phyloP scores from a whole-genome alignment of 192 early-diverging fungal genomes.

The Bifiguratus adelaidae region DNA sequence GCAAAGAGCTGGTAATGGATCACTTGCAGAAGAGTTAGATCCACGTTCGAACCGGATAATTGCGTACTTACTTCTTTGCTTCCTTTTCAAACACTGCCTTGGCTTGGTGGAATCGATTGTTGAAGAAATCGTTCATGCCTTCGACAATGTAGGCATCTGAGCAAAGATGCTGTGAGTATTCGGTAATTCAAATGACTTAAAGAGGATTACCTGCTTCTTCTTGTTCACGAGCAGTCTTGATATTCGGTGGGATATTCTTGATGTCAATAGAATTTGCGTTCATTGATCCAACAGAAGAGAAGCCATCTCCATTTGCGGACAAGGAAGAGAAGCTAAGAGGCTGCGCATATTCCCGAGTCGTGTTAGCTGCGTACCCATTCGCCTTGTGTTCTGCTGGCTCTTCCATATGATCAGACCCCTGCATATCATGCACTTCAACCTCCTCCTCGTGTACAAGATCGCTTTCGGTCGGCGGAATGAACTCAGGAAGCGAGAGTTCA shows the following conservation, averaged over 20 bases:
- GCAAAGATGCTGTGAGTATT: not conserved
- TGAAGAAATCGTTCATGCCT: constrained; percentile 33
- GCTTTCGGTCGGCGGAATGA: no score
- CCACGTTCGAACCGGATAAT: not conserved
- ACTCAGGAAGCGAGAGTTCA: no score
- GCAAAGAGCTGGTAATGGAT: constrained; percentile 41
- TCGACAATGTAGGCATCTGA: constrained; percentile 15
- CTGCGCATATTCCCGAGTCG: no score
- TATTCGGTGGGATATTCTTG: constrained; percentile 6
- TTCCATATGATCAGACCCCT: no score
- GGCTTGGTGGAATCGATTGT: constrained; percentile 38
- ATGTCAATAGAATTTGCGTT: no score
- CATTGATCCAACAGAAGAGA: no score
- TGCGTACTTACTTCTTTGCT: constrained; percentile 21
- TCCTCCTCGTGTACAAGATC: no score
- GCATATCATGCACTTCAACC: no score
- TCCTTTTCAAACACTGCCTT: constrained; percentile 31
- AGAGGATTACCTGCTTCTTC: constrained; percentile 3
- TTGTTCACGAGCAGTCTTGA: constrained; percentile 4
- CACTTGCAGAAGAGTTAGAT: constrained; percentile 5
- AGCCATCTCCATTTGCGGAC: no score
- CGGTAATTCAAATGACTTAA: not conserved
- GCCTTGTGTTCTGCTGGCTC: no score
- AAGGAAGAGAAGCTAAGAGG: no score
- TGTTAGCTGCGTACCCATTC: no score